A percentile compares a stretch with the other conserved stretches of the same genome.
Conservation (phyloP, 352 stramenopile genomes). For the Salisapilia sapeloensis region DNA sequence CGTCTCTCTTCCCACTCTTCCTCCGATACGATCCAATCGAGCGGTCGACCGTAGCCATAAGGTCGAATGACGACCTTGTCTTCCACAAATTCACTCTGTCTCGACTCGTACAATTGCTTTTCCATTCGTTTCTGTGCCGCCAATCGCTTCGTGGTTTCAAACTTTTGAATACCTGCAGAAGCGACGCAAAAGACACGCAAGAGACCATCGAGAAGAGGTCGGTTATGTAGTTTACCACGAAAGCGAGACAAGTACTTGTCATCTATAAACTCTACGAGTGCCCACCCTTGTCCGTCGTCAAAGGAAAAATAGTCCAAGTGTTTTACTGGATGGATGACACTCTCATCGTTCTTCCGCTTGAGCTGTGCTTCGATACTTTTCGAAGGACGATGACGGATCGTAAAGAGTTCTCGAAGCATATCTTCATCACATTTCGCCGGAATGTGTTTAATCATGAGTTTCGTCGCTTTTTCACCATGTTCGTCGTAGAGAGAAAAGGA, state of each 20-base stretch:
- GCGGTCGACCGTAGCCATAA: slow-evolving; percentile 50
- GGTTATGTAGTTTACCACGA: slow-evolving; percentile 34
- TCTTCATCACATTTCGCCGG: slow-evolving; percentile 24
- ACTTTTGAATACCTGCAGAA: slow-evolving; percentile 41
- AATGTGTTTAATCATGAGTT: slow-evolving; percentile 48
- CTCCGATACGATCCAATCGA: slow-evolving; percentile 57
- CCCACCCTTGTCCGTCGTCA: slow-evolving; percentile 49
- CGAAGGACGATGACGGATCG: slow-evolving; percentile 6
- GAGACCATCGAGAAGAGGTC: slow-evolving; percentile 21
- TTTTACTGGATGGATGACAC: slow-evolving; percentile 10
- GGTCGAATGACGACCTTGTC: slow-evolving; percentile 1
- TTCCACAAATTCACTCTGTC: slow-evolving; percentile 1
- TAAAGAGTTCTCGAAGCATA: slow-evolving; percentile 29
- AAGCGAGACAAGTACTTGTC: slow-evolving; percentile 22
- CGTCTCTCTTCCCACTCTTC: slow-evolving; percentile 32
- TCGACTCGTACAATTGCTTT: slow-evolving; percentile 1
- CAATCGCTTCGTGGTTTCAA: slow-evolving; percentile 24
- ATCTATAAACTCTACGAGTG: slow-evolving; percentile 45
- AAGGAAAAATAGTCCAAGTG: slow-evolving; percentile 59
- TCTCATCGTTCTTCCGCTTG: slow-evolving; percentile 1
- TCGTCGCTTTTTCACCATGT: slow-evolving; percentile 9
- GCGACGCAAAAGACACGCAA: slow-evolving; percentile 43
- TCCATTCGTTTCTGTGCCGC: slow-evolving; percentile 6
- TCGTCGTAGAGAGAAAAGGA: slow-evolving; percentile 5
- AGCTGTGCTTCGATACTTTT: slow-evolving; percentile 3